phyloP scores from a whole-genome alignment of 257 asterid genomes.

The Plantago ovata region DNA sequence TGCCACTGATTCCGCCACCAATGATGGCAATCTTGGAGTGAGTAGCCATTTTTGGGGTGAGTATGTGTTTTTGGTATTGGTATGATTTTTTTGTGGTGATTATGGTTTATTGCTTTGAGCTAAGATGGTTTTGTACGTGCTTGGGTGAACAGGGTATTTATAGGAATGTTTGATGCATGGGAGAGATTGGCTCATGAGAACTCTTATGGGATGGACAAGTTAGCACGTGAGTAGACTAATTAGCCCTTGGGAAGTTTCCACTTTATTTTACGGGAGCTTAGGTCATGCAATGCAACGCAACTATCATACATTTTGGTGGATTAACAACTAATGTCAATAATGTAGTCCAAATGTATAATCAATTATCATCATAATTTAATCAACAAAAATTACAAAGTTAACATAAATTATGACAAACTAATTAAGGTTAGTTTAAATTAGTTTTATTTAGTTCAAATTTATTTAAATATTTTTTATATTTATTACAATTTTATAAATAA shows the following conservation, averaged over 20 bases:
- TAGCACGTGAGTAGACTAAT: slow-evolving; percentile 47
- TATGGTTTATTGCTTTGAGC: slow-evolving; percentile 13
- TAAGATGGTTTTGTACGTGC: slow-evolving; percentile 19
- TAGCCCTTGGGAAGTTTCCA: background rate
- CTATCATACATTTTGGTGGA: no score
- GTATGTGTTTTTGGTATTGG: background rate
- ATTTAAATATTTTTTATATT: no score
- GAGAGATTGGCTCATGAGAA: slow-evolving; percentile 7
- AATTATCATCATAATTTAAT: no score
- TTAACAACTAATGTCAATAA: no score
- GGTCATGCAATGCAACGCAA: no score
- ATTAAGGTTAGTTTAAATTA: no score
- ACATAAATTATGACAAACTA: no score
- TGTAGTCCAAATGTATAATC: no score
- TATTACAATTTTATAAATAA: no score
- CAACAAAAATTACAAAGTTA: no score
- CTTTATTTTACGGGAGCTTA: background rate
- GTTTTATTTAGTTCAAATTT: no score
- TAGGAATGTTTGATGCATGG: slow-evolving; percentile 44
- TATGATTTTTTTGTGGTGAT: background rate
- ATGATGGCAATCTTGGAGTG: slow-evolving; percentile 54
- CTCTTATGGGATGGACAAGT: background rate
- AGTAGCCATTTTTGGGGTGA: slow-evolving; percentile 20
- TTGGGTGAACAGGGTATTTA: slow-evolving; percentile 34
- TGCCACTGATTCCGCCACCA: slow-evolving; percentile 82